Percentiles rank a stretch among this genome's conserved stretches.
phyloP scores from a whole-genome alignment of 2,329 filamentous ascomycete species.

The Venturia pyrina region DNA sequence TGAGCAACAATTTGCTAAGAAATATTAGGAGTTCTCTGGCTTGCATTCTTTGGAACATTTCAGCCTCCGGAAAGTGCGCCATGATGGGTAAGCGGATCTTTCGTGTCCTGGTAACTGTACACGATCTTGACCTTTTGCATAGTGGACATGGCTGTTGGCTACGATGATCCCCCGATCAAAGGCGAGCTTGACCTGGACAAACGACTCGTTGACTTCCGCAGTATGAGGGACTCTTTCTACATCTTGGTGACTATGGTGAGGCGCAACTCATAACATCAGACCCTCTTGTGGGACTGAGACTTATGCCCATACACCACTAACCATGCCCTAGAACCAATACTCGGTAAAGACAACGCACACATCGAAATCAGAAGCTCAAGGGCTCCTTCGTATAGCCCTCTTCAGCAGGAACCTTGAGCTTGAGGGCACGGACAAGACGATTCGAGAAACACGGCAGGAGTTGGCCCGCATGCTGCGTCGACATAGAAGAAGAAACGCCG shows the following conservation, averaged over 20 bases:
- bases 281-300: background rate
- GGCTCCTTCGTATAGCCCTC: conserved; percentile 12
- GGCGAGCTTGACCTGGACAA: background rate
- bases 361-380: conserved; percentile 11
- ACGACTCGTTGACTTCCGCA: conserved; percentile 3
- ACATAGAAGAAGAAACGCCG: conserved; percentile 10
- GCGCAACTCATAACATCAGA: background rate
- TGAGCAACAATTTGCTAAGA: background rate
- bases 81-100: conserved; percentile 10
- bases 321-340: conserved; percentile 10
- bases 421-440: background rate
- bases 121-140: background rate
- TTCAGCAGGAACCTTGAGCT: conserved; percentile 10
- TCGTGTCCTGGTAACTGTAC: background rate
- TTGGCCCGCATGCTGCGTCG: conserved; percentile 8
- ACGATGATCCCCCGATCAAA: background rate
- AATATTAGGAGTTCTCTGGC: conserved; percentile 14
- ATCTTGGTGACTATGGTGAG: conserved; percentile 11
- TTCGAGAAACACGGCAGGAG: background rate
- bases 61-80: conserved; percentile 23
- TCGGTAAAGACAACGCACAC: conserved; percentile 9
- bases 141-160: conserved; percentile 13
- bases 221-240: conserved; percentile 13
- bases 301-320: background rate
- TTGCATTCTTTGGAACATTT: conserved; percentile 26